Base-by-base conservation (phyloP, 1,139 yeast species). In the Zhuliangozyma blackwelliae region DNA sequence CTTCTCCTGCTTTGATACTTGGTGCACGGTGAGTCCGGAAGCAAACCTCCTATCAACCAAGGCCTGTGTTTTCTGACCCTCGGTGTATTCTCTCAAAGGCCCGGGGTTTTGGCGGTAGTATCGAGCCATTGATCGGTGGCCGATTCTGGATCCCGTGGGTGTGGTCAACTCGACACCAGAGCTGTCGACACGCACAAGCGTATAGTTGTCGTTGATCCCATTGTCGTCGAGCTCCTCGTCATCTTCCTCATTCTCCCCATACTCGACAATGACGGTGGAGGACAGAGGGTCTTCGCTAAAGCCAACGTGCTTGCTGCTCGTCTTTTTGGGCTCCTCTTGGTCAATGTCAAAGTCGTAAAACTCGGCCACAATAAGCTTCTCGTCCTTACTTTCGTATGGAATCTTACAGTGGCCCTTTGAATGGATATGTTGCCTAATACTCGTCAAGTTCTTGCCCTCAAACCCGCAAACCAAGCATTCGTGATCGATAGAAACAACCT, bases 391-490 rank as follows among this genome's bases (percentile, higher is more conserved):
- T 41, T 77, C 82, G 48, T 71, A 77, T 0, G 82, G 82, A 19
- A 77, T 52, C 31, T 61, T 63, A 44, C 80, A 74, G 47, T 77
- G 82, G 0, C 81, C 80, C 50, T 76, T 77, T 7, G 73, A 60
- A 6, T 44, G 34, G 44, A 73, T 57, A 50, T 77, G 82, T 44
- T 75, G 82, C 44, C 82, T 61, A 1, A 76, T 62, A 48, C 81
- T 68, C 38, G 65, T 65, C 38, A 75, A 51, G 41, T 61, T 71
- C 40, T 58, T 72, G 2, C 81, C 80, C 29, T 59, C 56, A 45
- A 72, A 77, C 2, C 78, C 79, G 56, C 82, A 77, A 11, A 65
- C 72, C 21, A 75, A 51, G 50, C 82, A 77, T 41, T 68, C 75
- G 40, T 65, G 57, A 38, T 75, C 77, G 3, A 68, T 44, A 5